Conservation (phyloP, 2,329 filamentous ascomycete species). For the Penicillium sp. region DNA sequence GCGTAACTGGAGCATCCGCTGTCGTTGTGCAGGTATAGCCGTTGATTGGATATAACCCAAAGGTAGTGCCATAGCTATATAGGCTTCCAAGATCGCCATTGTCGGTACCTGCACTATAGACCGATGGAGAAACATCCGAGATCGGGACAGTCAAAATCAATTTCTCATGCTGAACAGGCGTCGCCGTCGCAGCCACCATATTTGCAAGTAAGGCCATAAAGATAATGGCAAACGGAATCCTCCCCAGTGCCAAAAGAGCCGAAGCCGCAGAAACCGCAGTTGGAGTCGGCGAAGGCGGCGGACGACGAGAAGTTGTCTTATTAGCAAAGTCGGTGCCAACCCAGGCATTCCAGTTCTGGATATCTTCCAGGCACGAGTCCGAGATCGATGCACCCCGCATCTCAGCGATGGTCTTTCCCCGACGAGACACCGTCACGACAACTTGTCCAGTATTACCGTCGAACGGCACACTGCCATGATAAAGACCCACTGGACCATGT, state of each 20-base stretch:
- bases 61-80: not conserved
- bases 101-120: not conserved
- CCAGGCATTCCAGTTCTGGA: slow-evolving; percentile 8
- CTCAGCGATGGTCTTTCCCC: not conserved
- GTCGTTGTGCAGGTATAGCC: not conserved
- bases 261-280: slow-evolving; percentile 1
- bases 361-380: not conserved
- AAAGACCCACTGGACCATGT: not conserved
- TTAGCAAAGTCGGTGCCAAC: slow-evolving; percentile 5
- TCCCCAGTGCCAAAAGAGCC: not conserved
- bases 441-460: slow-evolving; percentile 2
- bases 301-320: not conserved
- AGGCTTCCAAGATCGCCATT: not conserved
- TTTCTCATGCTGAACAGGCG: not conserved
- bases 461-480: slow-evolving; percentile 6
- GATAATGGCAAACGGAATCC: not conserved
- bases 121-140: not conserved
- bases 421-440: slow-evolving; percentile 2
- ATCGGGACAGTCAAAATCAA: not conserved
- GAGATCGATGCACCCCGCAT: slow-evolving; percentile 3
- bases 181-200: slow-evolving; percentile 1
- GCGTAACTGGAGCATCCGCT: not conserved
- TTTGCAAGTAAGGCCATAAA: slow-evolving; percentile 5
- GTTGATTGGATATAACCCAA: not conserved
- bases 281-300: not conserved